Base-by-base conservation (phyloP, 2,329 filamentous ascomycete genomes). In the Nothophoma quercina region DNA sequence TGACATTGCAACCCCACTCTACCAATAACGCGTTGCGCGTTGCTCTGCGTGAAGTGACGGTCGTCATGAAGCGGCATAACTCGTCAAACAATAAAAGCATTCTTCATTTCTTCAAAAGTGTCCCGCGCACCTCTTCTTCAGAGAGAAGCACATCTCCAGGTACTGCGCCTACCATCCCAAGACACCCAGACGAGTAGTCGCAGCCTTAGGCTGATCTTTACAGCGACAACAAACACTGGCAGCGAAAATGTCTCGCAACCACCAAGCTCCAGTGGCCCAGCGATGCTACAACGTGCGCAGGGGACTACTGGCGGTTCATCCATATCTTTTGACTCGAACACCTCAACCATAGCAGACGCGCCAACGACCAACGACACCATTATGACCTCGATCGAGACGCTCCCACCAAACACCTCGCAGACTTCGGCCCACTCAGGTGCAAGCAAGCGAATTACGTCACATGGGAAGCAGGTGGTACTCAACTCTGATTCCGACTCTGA, bases 401-500 rank as follows among this genome's bases (percentile, higher is more conserved):
- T 36, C 12, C 35, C 30, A 5, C 47, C 43, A 15, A 33, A n/a
- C 30, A 43, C 52, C 9, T 69, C 69, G 9, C 68, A 69, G 28
- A 63, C 63, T 3, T 70, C 70, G 5, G 58, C 58, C 21, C 64
- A 59, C 32, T 71, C 70, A 5, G 60, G 56, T 32, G 30, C 55
- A 59, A 84, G 69, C 78, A 85, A 62, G 73, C 69, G 76, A 13
- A 51, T 84, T 10, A 76, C 88, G 48, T 88, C 78, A 51, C 76
- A 81, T 62, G 83, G 83, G 2, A 69, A 70, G 44, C 60, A 63
- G 8, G 59, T 74, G 2, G 78, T 93, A 19, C 80, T 81, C 36
- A 87, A 84, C 46, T 92, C 90, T 0, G 90, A 93, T 64, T 88
- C 88, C 8, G 88, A 89, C n/a, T 83, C 83, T 15, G 82, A 81